These are phyloP conservation scores for Calonectria leucothoes DNA, from an alignment of 2,329 filamentous ascomycete species.

Conservation along the genomic window DNA sequence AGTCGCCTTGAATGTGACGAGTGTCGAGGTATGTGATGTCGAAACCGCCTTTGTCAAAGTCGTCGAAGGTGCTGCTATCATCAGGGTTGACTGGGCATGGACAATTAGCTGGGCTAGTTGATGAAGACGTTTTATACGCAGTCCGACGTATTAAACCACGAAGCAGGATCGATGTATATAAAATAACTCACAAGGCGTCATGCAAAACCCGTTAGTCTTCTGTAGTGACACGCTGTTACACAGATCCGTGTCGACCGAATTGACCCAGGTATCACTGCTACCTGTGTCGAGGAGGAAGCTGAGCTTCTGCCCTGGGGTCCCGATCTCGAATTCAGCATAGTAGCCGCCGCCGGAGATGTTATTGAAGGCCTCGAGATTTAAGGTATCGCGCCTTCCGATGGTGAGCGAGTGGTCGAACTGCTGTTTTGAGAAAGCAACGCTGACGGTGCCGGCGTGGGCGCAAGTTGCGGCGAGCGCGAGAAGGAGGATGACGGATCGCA, in stretches of 20 bases:
- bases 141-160: not conserved
- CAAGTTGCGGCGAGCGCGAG: constrained; percentile 31
- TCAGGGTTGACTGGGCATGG: constrained; percentile 49
- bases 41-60: constrained; percentile 59
- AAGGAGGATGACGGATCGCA: constrained; percentile 26
- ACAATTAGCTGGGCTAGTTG: not conserved
- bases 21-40: constrained; percentile 71
- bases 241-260: constrained; percentile 67
- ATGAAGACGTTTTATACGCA: no score
- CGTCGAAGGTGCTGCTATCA: constrained; percentile 60
- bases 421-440: constrained; percentile 33
- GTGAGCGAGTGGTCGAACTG: constrained; percentile 22
- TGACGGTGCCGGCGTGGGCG: constrained; percentile 40
- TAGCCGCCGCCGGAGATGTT: constrained; percentile 67
- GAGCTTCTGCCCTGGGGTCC: constrained; percentile 67
- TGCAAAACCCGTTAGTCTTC: constrained; percentile 45
- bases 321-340: constrained; percentile 67
- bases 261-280: constrained; percentile 72
- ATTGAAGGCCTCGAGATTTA: constrained; percentile 58
- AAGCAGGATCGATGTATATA: no score
- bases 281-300: constrained; percentile 71
- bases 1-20: constrained; percentile 65
- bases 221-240: constrained; percentile 61
- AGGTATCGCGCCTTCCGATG: constrained; percentile 41
- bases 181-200: constrained; percentile 53